Base-by-base conservation (phyloP, 2,329 filamentous ascomycete species). In the Helotiales sp. region DNA sequence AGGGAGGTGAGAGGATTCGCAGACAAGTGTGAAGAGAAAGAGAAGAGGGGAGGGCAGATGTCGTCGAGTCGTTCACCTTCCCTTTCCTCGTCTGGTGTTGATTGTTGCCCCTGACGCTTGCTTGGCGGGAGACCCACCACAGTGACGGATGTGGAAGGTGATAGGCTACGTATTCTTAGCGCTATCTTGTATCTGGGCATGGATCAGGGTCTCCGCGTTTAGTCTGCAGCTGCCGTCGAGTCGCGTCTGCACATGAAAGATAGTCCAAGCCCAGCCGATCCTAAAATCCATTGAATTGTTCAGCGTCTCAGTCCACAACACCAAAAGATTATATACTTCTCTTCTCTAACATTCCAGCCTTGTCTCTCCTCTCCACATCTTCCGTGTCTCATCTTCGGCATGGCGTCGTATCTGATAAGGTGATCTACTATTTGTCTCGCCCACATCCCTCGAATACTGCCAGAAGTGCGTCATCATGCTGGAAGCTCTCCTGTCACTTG, bases 401-500 rank as follows among this genome's bases (percentile, higher is more conserved):
- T 47, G 61, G 61, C 61, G 32, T 45, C 47, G 45, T 32, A 55
- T 40, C 61, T 54, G 49, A 55, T 28, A 26, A 1, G 26, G 45
- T 61, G 43, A 61, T 61, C n/a, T 50, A 8, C 24, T 37, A 13
- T 34, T 24, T 54, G 47, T 26, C 50, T 57, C 49, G 50, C 34
- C 49, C 40, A 65, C 55, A 28, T 37, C 37, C 28, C 49, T 22
- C 49, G 15, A 24, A 26, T 20, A 28, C 26, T 34, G 10, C 54
- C 54, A 47, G 40, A 70, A 68, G 64, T 64, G 70, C 70, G 59
- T 69, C 65, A 62, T 59, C 8, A 78, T 77, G 76, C 63, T 76
- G 28, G 75, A 77, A 45, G 34, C 69, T 15, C 67, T 77, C 20
- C 60, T 77, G 47, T 73, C 72, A 8, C 37, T 77, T 47, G 74